Base-by-base conservation (phyloP, 306 rosid species). In the Alnus rubra region DNA sequence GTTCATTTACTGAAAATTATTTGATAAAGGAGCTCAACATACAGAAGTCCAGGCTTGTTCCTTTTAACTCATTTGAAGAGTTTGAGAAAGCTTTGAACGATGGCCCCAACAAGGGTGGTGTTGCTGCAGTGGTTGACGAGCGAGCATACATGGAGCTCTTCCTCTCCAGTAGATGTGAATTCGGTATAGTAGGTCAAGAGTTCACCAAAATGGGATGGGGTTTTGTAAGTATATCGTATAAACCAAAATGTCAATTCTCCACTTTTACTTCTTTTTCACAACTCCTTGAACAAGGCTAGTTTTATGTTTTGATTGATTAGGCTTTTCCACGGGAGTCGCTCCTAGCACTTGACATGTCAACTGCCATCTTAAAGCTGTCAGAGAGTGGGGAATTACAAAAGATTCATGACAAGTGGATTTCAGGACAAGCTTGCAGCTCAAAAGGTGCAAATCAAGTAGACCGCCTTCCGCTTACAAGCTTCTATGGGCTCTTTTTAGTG, bases 141-240 rank as follows among this genome's bases (percentile, higher is more conserved):
- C 28, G 28, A 23, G 88, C 99, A 45, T 93, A 88, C 78, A 76
- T 84, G 1, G 98, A 96, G 80, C 84, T 91, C 69, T 96, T 96
- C 92, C 99, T 96, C 73, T 87, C 99, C 30, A 89, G 81, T 76
- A 87, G 87, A 23, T 96, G 99, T 39, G 86, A 96, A 13, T 90
- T 89, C 62, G 82, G 91, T 72, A 74, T 96, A 63, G 87, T 91
- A 3, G 99, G 99, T 78, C 97, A 86, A 83, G 97, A 93, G 76
- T 96, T 96, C 90, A 93, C 99, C 78, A 88, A 90, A 89, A 88
- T 89, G 8, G 97, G 97, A 5, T 96, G 97, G 98, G 99, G 99
- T 84, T 95, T 91, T 88, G 99, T 96, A 83, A 91, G 99, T 88
- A 60, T 76, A 23, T 23, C 28, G 28, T 23, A 23, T 23, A 23